phyloP scores from a whole-genome alignment of 1,284 basidiomycete genomes.

The Meira miltonrushii region DNA sequence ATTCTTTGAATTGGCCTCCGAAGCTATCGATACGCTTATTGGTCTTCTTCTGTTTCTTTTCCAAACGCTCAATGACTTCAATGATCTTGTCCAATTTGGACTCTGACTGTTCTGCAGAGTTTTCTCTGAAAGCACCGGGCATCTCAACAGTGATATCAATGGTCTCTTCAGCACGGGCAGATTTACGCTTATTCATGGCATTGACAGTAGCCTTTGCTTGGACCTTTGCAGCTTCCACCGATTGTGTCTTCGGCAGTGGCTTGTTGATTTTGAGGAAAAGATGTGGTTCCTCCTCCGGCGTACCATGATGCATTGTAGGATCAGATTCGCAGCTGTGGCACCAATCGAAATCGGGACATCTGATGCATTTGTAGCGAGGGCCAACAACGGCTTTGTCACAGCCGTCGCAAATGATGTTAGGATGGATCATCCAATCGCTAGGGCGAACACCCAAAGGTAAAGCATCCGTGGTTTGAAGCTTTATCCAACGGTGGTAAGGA shows the following conservation, averaged over 20 bases:
- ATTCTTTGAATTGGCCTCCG: too few relatives aligned
- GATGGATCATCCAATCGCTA: conserved; percentile 13
- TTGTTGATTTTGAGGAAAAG: conserved; percentile 26
- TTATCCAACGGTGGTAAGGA: conserved; percentile 18
- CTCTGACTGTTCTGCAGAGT: too few relatives aligned
- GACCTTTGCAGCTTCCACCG: too few relatives aligned
- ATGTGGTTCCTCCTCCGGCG: conserved; percentile 12
- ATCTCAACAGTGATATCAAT: too few relatives aligned
- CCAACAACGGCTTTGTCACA: conserved; percentile 18
- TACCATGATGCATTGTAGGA: conserved; percentile 16
- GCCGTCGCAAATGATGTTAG: conserved; percentile 20
- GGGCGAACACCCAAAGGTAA: conserved; percentile 12
- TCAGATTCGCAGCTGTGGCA: conserved; percentile 24
- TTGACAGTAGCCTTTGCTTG: too few relatives aligned
- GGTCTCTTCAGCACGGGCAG: too few relatives aligned
- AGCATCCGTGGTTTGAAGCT: not conserved
- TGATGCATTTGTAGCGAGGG: conserved; percentile 23
- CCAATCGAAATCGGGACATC: conserved; percentile 23
- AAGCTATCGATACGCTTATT: too few relatives aligned
- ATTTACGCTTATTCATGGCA: too few relatives aligned
- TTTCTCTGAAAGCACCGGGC: too few relatives aligned
- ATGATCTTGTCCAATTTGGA: too few relatives aligned
- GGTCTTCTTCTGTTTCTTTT: too few relatives aligned
- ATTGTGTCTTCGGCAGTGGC: not conserved
- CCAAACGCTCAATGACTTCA: too few relatives aligned